Percentiles rank a stretch among this genome's conserved stretches.
Evolutionary conservation across 2,329 filamentous ascomycete genomes (phyloP).

Genomic region (Alternaria triticimaculans): DNA sequence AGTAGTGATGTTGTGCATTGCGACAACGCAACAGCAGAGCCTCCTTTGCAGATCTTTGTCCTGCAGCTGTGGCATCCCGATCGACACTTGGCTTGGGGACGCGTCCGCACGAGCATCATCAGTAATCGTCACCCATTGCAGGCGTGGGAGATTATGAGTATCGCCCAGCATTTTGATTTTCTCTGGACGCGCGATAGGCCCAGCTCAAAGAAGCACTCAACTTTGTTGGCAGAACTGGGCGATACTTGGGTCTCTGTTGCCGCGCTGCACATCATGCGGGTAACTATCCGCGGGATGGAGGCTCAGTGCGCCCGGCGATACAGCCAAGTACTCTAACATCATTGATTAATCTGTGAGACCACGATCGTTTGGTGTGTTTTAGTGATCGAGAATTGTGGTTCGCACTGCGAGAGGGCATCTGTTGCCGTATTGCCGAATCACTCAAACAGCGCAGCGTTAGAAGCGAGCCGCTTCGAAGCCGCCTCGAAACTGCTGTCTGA

Average conservation of each 20-base stretch:
- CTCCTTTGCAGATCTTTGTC: not conserved
- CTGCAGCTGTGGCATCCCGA: not conserved
- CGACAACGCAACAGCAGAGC: not conserved
- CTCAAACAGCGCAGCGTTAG: not conserved
- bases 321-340: not conserved
- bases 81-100: conserved; percentile 1
- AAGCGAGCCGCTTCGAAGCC: not conserved
- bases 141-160: not conserved
- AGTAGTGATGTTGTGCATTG: conserved; percentile 2
- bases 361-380: not conserved
- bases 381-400: not conserved
- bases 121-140: not conserved
- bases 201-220: not conserved
- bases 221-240: not conserved
- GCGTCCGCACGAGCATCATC: not conserved
- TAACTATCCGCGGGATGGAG: not conserved
- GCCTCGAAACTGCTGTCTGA: not conserved
- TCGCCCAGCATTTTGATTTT: not conserved
- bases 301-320: not conserved
- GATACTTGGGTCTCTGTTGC: not conserved
- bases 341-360: not conserved
- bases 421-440: not conserved
- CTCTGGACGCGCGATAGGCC: not conserved
- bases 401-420: not conserved
- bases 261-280: not conserved